phyloP scores from a whole-genome alignment of 345 rosid species.

The Turritis glabra region DNA sequence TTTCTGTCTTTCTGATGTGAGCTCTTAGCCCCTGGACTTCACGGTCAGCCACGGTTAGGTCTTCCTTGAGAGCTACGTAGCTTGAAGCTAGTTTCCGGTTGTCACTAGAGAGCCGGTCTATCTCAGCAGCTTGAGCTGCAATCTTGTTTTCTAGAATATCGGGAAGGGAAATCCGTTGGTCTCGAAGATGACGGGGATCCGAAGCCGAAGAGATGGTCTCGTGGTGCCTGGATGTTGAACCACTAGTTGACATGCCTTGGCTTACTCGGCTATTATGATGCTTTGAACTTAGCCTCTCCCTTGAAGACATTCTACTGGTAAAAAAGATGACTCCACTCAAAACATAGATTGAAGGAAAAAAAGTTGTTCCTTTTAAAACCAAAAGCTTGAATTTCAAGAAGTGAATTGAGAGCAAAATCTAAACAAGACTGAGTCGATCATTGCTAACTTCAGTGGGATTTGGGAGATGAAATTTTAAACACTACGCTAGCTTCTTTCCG shows the following conservation, averaged over 20 bases:
- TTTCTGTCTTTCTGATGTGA: conserved; percentile 67
- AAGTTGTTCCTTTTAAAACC: not conserved
- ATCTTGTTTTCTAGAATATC: conserved; percentile 63
- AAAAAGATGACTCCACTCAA: not conserved
- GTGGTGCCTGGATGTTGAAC: conserved; percentile 34
- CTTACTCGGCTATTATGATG: conserved; percentile 28
- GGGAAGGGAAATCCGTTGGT: conserved; percentile 39
- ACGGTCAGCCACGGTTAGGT: conserved; percentile 54
- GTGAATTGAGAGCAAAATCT: not conserved
- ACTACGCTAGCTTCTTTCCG: not conserved
- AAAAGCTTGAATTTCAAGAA: not conserved
- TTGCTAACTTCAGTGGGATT: too few species aligned
- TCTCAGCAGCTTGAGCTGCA: conserved; percentile 77
- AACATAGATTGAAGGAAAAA: not conserved
- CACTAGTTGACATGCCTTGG: conserved; percentile 30
- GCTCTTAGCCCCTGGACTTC: conserved; percentile 63
- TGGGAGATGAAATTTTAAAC: too few species aligned
- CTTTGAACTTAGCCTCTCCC: conserved; percentile 30
- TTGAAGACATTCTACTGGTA: conserved; percentile 35
- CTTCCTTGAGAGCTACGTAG: conserved; percentile 61
- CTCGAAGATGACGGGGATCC: conserved; percentile 27
- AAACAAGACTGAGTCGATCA: not conserved
- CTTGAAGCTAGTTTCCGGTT: conserved; percentile 61
- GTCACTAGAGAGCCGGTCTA: conserved; percentile 60
- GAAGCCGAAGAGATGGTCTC: conserved; percentile 13